phyloP scores from a whole-genome alignment of 306 rosid genomes.

The Acacia crassicarpa region DNA sequence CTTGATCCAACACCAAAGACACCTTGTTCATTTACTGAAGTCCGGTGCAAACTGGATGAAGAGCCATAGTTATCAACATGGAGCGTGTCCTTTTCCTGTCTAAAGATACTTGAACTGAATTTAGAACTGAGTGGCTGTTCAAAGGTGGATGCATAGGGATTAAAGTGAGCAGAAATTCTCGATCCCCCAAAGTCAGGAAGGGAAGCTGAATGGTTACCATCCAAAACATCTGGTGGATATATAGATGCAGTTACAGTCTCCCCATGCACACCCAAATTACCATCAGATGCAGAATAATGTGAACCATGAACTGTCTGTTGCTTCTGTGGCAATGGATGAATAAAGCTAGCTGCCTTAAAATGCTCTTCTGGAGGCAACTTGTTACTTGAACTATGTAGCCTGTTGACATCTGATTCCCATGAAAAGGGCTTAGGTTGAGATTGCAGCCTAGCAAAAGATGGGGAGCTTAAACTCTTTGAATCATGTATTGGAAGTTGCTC shows the following conservation, averaged over 20 bases:
- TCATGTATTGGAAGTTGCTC: conserved; percentile 46
- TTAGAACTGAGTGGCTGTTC: conserved; percentile 77
- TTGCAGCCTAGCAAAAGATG: conserved; percentile 44
- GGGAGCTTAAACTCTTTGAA: conserved; percentile 45
- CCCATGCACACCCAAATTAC: conserved; percentile 48
- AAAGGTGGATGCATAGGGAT: conserved; percentile 89
- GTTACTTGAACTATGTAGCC: conserved; percentile 43
- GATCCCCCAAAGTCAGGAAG: conserved; percentile 60
- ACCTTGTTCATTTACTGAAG: conserved; percentile 45
- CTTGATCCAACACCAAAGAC: conserved; percentile 54
- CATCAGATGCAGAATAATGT: conserved; percentile 53
- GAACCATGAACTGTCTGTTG: conserved; percentile 50
- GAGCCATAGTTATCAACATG: conserved; percentile 44
- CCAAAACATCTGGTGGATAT: conserved; percentile 53
- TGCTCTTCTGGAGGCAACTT: conserved; percentile 51
- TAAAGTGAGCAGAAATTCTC: conserved; percentile 61
- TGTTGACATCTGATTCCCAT: conserved; percentile 45
- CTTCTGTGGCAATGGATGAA: conserved; percentile 50
- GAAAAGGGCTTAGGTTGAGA: conserved; percentile 53
- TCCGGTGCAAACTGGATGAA: conserved; percentile 41
- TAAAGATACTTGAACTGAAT: conserved; percentile 55
- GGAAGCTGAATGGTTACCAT: conserved; percentile 46
- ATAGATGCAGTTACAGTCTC: conserved; percentile 49
- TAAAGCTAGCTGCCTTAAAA: conserved; percentile 50
- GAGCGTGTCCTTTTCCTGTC: conserved; percentile 52